These are phyloP conservation scores for Clarireedia sp. DNA, from an alignment of 2,329 filamentous ascomycete species.

Conservation along the genomic window DNA sequence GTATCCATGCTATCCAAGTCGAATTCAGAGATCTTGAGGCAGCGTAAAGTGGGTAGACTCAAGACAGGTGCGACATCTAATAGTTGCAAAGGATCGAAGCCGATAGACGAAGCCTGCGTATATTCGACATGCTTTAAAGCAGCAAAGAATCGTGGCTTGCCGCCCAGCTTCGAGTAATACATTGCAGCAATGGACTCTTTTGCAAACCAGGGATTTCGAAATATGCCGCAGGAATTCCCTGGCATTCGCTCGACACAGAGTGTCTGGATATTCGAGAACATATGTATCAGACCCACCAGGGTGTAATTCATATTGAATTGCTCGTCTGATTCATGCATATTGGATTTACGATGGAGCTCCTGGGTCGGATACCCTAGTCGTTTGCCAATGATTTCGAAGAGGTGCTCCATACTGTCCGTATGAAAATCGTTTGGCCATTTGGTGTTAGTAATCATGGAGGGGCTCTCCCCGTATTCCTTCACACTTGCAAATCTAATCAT, in stretches of 20 bases:
- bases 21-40: background rate
- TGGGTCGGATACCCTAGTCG: background rate
- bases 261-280: background rate
- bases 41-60: background rate
- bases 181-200: background rate
- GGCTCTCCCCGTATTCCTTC: background rate
- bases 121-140: background rate
- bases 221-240: background rate
- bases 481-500: background rate
- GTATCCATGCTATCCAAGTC: background rate
- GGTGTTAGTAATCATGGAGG: background rate
- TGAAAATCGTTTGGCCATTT: background rate
- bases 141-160: background rate
- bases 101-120: background rate
- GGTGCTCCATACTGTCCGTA: background rate
- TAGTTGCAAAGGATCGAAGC: background rate
- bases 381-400: background rate
- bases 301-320: background rate
- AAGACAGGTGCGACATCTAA: background rate
- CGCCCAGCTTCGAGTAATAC: background rate
- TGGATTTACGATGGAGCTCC: background rate
- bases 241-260: background rate
- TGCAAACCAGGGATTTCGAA: background rate
- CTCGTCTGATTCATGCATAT: background rate
- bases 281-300: background rate